Evolutionary conservation across 2,329 filamentous ascomycete species (phyloP).

Genomic region (Madurella fahalii): DNA sequence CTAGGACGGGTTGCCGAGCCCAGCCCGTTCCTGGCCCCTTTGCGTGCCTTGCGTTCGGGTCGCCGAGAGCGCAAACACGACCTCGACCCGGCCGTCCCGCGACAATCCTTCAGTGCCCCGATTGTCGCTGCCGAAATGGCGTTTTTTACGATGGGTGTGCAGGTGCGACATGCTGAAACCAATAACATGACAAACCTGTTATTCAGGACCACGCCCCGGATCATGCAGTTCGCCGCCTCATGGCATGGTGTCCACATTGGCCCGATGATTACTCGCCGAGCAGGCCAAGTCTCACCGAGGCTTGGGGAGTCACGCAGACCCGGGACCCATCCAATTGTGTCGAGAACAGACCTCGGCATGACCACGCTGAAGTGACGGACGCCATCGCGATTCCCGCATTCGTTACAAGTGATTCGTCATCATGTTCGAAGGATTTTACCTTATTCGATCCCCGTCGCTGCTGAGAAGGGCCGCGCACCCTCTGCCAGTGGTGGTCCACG

Average conservation of each 20-base stretch:
- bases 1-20: too few species aligned
- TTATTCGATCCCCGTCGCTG: too few species aligned
- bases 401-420: too few species aligned
- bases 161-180: constrained; percentile 1
- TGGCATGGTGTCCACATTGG: background rate
- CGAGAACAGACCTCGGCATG: background rate
- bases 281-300: background rate
- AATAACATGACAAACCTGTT: constrained; percentile 9
- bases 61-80: too few species aligned
- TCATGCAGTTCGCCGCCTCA: background rate
- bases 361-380: background rate
- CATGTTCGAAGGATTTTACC: too few species aligned
- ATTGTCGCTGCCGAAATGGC: background rate
- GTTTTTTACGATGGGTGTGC: background rate
- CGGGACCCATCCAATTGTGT: background rate
- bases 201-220: background rate
- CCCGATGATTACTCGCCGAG: background rate
- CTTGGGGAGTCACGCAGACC: background rate
- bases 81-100: too few species aligned
- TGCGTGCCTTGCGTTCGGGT: too few species aligned
- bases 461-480: too few species aligned
- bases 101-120: too few species aligned
- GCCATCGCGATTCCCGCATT: too few species aligned
- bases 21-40: too few species aligned
- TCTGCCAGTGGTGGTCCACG: too few species aligned